phyloP scores from a whole-genome alignment of 1,284 basidiomycete genomes.

The Psilocybe mexicana region DNA sequence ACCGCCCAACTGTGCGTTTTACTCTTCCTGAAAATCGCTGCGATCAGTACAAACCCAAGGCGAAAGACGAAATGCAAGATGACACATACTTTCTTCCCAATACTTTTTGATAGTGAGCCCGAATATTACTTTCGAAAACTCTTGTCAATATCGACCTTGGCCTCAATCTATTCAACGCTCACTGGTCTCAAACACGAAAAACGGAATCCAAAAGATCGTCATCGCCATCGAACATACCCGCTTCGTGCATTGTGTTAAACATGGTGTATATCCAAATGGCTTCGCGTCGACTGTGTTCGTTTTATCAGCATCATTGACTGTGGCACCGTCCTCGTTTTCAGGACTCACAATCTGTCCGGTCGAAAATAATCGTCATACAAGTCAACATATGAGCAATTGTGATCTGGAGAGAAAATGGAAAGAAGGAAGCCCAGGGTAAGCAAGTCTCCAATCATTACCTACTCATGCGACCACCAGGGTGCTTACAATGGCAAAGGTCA shows the following conservation, averaged over 20 bases:
- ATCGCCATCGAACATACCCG: slow-evolving; percentile 14
- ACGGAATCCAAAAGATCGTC: slow-evolving; percentile 24
- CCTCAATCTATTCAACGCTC: neutral
- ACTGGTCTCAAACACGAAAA: slow-evolving; percentile 23
- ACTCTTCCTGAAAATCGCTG: neutral
- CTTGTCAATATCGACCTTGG: neutral
- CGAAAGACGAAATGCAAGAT: neutral
- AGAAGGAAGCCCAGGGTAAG: neutral
- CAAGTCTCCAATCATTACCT: neutral
- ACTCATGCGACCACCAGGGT: neutral
- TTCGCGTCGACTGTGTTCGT: neutral
- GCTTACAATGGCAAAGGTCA: slow-evolving; percentile 17
- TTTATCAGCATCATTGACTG: neutral
- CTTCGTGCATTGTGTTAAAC: slow-evolving; percentile 12
- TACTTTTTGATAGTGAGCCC: slow-evolving; percentile 13
- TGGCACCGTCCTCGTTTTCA: too few relatives aligned
- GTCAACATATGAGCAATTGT: neutral
- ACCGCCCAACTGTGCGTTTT: neutral
- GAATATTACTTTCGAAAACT: slow-evolving; percentile 3
- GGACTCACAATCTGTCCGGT: neutral
- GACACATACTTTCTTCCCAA: neutral
- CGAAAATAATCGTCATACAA: neutral
- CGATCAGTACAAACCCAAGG: neutral
- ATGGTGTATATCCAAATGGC: neutral
- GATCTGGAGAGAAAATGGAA: neutral